Evolutionary conservation across 1,139 yeast species (phyloP).

Genomic region (Diutina sp.): DNA sequence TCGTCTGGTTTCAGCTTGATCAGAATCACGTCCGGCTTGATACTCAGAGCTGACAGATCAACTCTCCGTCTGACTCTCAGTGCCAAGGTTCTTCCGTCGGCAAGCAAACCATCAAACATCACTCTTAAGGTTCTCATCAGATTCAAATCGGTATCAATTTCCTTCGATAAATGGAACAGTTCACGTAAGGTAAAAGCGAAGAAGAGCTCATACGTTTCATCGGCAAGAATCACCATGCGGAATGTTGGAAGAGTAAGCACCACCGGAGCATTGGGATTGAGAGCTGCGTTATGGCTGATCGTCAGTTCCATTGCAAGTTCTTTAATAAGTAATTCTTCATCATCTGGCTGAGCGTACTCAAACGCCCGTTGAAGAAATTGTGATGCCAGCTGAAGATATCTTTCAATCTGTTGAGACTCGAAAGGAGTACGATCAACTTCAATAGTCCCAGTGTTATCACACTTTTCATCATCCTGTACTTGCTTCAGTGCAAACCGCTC

Average conservation of each 20-base stretch:
- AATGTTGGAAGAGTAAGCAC: constrained; percentile 76
- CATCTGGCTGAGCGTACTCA: constrained; percentile 72
- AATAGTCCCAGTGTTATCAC: constrained; percentile 15
- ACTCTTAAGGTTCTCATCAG: constrained; percentile 55
- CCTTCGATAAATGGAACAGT: constrained; percentile 56
- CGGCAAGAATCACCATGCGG: constrained; percentile 89
- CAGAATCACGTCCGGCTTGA: constrained; percentile 10
- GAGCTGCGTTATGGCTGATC: constrained; percentile 54
- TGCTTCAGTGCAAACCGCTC: constrained; percentile 56
- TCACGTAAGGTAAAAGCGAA: constrained; percentile 56
- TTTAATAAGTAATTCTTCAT: constrained; percentile 31
- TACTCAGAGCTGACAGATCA: constrained; percentile 31
- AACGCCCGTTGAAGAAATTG: constrained; percentile 78
- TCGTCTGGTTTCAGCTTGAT: constrained; percentile 18
- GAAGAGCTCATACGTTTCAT: constrained; percentile 80
- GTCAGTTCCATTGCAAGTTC: constrained; percentile 26
- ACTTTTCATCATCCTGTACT: constrained; percentile 17
- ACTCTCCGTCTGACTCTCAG: constrained; percentile 76
- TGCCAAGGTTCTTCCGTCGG: constrained; percentile 88
- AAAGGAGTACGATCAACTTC: constrained; percentile 50
- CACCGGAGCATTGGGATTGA: constrained; percentile 70
- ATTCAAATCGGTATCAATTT: constrained; percentile 30
- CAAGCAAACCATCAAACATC: constrained; percentile 82
- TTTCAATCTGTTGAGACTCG: constrained; percentile 59
- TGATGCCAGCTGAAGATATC: constrained; percentile 81